Base-by-base conservation (phyloP, 495 filamentous ascomycete species). In the Gamarada debralockiae region DNA sequence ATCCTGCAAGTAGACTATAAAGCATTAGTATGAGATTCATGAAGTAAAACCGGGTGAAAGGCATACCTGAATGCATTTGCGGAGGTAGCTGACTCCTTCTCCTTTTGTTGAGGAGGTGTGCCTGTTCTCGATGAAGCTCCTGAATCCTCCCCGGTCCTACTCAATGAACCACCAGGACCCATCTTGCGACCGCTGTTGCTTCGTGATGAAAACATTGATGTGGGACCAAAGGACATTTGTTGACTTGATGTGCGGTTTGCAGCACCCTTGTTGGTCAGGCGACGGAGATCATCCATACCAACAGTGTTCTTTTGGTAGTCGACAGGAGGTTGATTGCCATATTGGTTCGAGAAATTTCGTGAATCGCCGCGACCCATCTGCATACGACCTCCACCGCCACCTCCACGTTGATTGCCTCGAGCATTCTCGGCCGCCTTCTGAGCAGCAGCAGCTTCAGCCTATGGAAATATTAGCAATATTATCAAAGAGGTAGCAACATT, bases 21-120 rank as follows among this genome's bases (percentile, higher is more conserved):
- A 58, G 38, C 3, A 20, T 48, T 55, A 60, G 43, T 18, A 43
- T 27, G 22, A 37, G 22, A 25, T 45, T 39, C 10, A 18, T 18
- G 20, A 31, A 31, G 8, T 31, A 12, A 20, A 29, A 29, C 8
- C 15, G 42, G 22, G 43, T 40, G 50, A 27, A 37, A 3, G 38
- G 57, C 57, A 57, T 75, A 96, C 93, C 89, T 90, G 76, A 93
- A 98, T 58, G 90, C 83, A 72, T 97, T 98, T 48, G 80, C 76
- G 52, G 86, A 83, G 31, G 86, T 79, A 33, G 82, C 74, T 42
- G 84, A 75, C 58, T 84, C 78, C 69, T 81, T 78, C 58, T 81
- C 76, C 58, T 84, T 82, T 66, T 83, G 85, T 66, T 83, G 85
- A 70, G 90, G 86, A 21, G 90, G 90, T 50, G 92, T 96, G 60